A percentile compares a stretch with the other conserved stretches of the same genome.
Conservation (phyloP, 73 alveolate species). For the Paraurostyla sp. region DNA sequence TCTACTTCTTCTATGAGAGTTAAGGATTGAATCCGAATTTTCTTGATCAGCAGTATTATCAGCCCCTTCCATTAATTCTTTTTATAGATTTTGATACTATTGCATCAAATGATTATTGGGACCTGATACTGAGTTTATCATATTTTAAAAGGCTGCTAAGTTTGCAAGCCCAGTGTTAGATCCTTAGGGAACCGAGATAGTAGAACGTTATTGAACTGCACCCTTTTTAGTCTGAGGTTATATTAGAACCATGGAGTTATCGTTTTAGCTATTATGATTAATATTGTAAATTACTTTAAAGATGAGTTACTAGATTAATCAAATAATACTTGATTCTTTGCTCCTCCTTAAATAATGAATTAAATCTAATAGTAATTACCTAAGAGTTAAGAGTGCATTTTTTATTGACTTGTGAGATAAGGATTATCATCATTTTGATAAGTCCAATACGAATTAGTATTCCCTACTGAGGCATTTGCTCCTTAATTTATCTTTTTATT, state of each 20-base stretch:
- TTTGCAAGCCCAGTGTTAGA: too few species aligned
- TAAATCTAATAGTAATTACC: too few species aligned
- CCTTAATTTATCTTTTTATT: not conserved
- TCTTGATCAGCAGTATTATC: not conserved
- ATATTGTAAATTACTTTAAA: constrained; percentile 9
- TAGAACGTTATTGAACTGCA: too few species aligned
- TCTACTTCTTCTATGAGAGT: constrained; percentile 47
- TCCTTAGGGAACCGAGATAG: too few species aligned
- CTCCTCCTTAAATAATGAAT: too few species aligned
- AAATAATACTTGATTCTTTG: constrained; percentile 1
- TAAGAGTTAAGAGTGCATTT: not conserved
- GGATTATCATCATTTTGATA: constrained; percentile 18
- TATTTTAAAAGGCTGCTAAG: not conserved
- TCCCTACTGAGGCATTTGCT: too few species aligned
- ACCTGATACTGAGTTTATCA: not conserved
- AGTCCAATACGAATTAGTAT: not conserved
- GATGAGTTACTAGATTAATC: constrained; percentile 45
- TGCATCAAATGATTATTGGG: too few species aligned
- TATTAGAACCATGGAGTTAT: constrained; percentile 32
- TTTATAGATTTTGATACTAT: too few species aligned
- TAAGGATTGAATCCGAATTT: not conserved
- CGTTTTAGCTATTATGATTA: constrained; percentile 7
- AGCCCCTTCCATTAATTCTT: not conserved
- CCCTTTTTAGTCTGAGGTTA: too few species aligned
- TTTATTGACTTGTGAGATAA: not conserved